phyloP scores from a whole-genome alignment of 805 yeast genomes.

The Pichia pseudocactophila region DNA sequence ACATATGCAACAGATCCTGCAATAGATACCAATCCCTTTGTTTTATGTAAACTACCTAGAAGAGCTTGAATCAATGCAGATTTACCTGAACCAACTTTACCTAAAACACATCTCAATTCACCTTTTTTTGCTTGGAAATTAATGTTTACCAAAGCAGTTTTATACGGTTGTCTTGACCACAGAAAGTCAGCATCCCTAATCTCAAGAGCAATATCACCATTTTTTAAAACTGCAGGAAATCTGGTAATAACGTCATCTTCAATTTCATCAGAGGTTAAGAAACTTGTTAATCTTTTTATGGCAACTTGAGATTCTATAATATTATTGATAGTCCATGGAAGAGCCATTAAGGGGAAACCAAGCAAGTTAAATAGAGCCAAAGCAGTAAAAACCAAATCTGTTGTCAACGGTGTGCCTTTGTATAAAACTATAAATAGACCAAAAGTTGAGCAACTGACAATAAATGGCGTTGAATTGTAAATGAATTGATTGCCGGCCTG shows the following conservation, averaged over 20 bases:
- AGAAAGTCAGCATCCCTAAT: slow-evolving; percentile 62
- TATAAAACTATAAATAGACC: slow-evolving; percentile 55
- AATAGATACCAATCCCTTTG: slow-evolving; percentile 27
- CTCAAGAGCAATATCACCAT: slow-evolving; percentile 61
- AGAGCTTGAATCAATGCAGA: slow-evolving; percentile 47
- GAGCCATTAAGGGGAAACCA: slow-evolving; percentile 83
- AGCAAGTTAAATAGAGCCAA: slow-evolving; percentile 79
- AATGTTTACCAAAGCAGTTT: slow-evolving; percentile 42
- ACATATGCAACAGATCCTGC: slow-evolving; percentile 50
- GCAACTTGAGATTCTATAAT: slow-evolving; percentile 88
- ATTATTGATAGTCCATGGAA: slow-evolving; percentile 84
- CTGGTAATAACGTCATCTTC: slow-evolving; percentile 59
- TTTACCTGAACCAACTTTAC: slow-evolving; percentile 63
- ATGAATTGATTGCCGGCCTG: slow-evolving; percentile 65
- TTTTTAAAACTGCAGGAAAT: slow-evolving; percentile 35
- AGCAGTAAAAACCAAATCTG: slow-evolving; percentile 91
- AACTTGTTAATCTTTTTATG: slow-evolving; percentile 60
- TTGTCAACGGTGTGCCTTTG: slow-evolving; percentile 56
- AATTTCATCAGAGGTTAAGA: slow-evolving; percentile 67
- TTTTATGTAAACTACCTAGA: slow-evolving; percentile 40
- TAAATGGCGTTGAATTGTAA: slow-evolving; percentile 80
- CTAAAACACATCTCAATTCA: slow-evolving; percentile 50
- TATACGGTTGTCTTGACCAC: slow-evolving; percentile 70
- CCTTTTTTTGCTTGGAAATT: slow-evolving; percentile 45
- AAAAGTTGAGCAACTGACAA: slow-evolving; percentile 86